Evolutionary conservation across 2,329 filamentous ascomycete genomes (phyloP).

Genomic region (Hypoxylon sp.): DNA sequence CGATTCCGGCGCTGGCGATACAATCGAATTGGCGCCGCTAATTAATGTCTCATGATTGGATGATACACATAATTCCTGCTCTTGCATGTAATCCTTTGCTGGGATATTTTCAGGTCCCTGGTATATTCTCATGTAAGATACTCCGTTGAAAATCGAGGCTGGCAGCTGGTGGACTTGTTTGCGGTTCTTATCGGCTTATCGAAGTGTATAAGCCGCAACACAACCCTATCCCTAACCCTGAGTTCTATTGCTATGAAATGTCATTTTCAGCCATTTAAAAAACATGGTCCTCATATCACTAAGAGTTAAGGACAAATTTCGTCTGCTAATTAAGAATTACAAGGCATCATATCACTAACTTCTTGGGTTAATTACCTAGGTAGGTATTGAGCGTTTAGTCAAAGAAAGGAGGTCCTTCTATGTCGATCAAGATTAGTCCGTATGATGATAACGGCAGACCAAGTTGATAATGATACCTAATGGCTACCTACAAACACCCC

Average conservation of each 20-base stretch:
- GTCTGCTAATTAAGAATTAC: too few species aligned
- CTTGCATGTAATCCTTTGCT: slow-evolving; percentile 1
- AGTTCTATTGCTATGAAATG: background rate
- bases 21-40: slow-evolving; percentile 1
- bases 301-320: too few species aligned
- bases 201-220: background rate
- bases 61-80: background rate
- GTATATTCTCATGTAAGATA: slow-evolving; percentile 10
- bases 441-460: too few species aligned
- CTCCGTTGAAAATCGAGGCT: slow-evolving; percentile 10
- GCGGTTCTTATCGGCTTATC: slow-evolving; percentile 22
- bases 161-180: slow-evolving; percentile 2
- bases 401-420: too few species aligned
- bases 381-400: too few species aligned
- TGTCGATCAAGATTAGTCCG: too few species aligned
- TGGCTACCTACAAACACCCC: background rate
- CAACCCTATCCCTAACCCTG: slow-evolving; percentile 11
- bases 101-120: slow-evolving; percentile 4
- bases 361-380: too few species aligned
- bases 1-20: slow-evolving; percentile 5
- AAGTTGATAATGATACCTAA: background rate
- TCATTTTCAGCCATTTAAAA: too few species aligned
- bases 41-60: slow-evolving; percentile 7
- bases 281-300: too few species aligned
- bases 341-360: too few species aligned